Evolutionary conservation across 2,329 filamentous ascomycete species (phyloP), one percentile per base, ranked within the genome.

Genomic region (Paraphoma sp.): DNA sequence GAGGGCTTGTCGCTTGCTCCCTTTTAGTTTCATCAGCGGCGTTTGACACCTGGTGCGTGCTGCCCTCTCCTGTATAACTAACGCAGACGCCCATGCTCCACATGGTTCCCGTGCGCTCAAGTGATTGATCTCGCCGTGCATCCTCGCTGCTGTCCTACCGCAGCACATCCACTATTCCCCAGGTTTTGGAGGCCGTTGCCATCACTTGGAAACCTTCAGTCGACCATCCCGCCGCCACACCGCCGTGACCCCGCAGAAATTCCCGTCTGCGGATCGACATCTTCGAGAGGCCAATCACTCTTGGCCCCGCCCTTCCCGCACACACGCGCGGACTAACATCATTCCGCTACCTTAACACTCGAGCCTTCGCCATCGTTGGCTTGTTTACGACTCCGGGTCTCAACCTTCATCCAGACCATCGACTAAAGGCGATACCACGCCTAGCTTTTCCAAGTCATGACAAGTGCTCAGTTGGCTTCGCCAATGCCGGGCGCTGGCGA

Each of bases 41-140:
- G 48, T 68, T 62, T 64, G 61, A 69, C 69, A 64, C 67, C 41
- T 74, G 72, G 72, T 74, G 62, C 70, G 74, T 76, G 73, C 72
- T 67, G 60, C 51, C 54, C 54, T 62, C 54, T 59, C 50, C 51
- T 56, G 57, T 65, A 63, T 65, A 69, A 67, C 64, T 66, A 56
- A 67, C 55, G 48, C 64, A 59, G 56, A 54, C 54, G 56, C 60
- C 68, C 63, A 57, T 65, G 57, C 65, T 70, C 71, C 69, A 71
- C 64, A 66, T 70, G 53, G 67, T 59, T 67, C 60, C 62, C 61
- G 61, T 41, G 51, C 60, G 52, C 52, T 57, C 63, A 52, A 52
- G 54, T 55, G 51, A 64, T 60, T 55, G 56, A 53, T 56, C 45
- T 60, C 56, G 53, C 48, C 55, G 56, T 57, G 42, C 50, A 57